Base-by-base conservation (phyloP, 2,329 filamentous ascomycete species). In the Rhexocercosporidium sp. region DNA sequence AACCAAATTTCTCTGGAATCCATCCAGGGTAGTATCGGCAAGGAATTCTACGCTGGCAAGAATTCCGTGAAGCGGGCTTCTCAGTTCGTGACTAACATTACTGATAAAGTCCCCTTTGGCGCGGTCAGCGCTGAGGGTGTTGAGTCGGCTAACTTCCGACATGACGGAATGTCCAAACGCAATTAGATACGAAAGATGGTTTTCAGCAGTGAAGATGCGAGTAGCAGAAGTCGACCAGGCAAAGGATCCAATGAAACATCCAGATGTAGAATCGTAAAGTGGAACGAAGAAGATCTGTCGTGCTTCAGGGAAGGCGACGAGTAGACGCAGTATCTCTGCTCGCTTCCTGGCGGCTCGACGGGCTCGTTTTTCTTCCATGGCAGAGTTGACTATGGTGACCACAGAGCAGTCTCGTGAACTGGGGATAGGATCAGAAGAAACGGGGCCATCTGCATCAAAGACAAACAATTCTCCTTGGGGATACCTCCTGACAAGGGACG, bases 21-120 rank as follows among this genome's bases (percentile, higher is more conserved):
- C 72, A 60, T 75, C 73, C 8, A 78, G 65, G 20, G 73, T 72
- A 1, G 80, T 81, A 22, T 85, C 82, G 25, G 80, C 78, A 0
- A 87, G 75, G 29, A 85, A 81, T 66, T 85, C 83, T 1, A 80
- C 78, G 68, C 76, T 85, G 3, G 83, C 84, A 0, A 87, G 73
- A 59, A 88, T 86, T 1, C 85, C 86, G 65, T 88, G 85, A 1
- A 88, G 74, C 0, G 86, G 86, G 8, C 82, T 85, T 47, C 86
- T 79, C 3, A 88, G 74, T 62, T 88, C 86, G 70, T 88, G 86
- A 49, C 83, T 85, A 67, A 88, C 86, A 29, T 82, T 86, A 1
- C 83, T 84, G 39, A 88, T 85, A 65, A 88, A 86, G 6, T 85
- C 84, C 0, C 82, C 82, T 70, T 88, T 88, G 20, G 84, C 82